Conservation (phyloP, 2,329 filamentous ascomycete genomes). For the Colletotrichum tanaceti region DNA sequence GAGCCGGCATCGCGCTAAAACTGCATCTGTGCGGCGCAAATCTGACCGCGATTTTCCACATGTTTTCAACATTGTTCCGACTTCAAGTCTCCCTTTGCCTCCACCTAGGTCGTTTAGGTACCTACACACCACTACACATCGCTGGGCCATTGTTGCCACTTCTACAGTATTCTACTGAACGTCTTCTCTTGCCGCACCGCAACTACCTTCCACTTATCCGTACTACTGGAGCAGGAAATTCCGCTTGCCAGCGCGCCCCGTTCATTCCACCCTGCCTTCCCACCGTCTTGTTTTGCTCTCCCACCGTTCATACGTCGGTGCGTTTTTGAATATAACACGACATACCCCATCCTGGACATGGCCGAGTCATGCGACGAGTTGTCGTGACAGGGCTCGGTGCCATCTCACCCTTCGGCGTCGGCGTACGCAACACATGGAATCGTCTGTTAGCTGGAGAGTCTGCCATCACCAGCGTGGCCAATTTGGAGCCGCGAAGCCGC, state of each 20-base stretch:
- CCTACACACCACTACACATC: not conserved
- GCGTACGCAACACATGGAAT: conserved; percentile 81
- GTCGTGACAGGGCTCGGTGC: conserved; percentile 87
- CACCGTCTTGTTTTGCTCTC: conserved; percentile 11
- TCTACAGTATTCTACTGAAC: conserved; percentile 24
- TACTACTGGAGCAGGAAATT: not conserved
- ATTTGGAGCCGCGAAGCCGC: conserved; percentile 63
- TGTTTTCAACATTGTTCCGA: conserved; percentile 35
- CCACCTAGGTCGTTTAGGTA: not conserved
- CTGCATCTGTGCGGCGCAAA: conserved; percentile 36
- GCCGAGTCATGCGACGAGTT: conserved; percentile 73
- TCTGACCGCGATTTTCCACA: conserved; percentile 14
- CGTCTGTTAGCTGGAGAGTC: conserved; percentile 83
- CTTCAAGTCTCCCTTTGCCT: conserved; percentile 16
- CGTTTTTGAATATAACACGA: conserved; percentile 9
- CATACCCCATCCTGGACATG: conserved; percentile 49
- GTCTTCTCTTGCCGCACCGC: not conserved
- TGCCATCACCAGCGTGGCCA: conserved; percentile 80
- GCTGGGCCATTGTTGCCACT: not conserved
- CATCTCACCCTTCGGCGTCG: conserved; percentile 85
- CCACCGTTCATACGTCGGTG: conserved; percentile 22
- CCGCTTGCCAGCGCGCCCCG: not conserved
- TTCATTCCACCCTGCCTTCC: conserved; percentile 2
- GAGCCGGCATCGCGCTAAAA: conserved; percentile 24
- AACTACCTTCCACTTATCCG: conserved; percentile 1